Evolutionary conservation across 768 basidiomycete species (phyloP), one percentile per base, ranked within the genome.

Genomic region (Flagelloscypha sp.): DNA sequence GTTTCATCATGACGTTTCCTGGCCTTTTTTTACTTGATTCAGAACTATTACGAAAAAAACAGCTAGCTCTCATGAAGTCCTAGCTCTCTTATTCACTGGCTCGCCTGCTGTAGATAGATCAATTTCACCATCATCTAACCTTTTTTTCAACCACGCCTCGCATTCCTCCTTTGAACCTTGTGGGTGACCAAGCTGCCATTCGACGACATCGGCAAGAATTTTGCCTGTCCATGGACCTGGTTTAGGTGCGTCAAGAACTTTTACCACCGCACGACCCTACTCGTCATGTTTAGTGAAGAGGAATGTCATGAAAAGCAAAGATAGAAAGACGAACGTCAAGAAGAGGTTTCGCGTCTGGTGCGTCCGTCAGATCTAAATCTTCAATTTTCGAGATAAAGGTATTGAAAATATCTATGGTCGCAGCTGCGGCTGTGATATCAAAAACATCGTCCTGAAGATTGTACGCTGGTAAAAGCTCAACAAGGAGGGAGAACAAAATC

Each of bases 171-270:
- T 74, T 4, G 74, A 71, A 1, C 67, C 71, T 2, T 65, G 48
- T 0, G 92, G 87, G 52, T 90, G 61, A 23, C 74, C 79, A 6
- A 98, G 66, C 48, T 92, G 89, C 93, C 92, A 98, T 41, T 79
- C 73, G 13, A 88, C 50, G 17, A 97, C 68, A 30, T 66, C 70
- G n/a, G 67, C 60, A 13, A 88, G 62, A 5, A 79, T 68, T 19
- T 68, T 58, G 21, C 73, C 72, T 5, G 79, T 76, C 76, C 88
- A 80, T 2, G 76, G 70, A 2, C 90, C 90, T 2, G 79, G 70
- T 42, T 67, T 74, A 3, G 57, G 52, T 12, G 65, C 64, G 2
- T 59, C 69, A 5, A 93, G 62, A 7, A 74, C 53, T 15, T 56
- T 41, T 2, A 71, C 58, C 22, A 90, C 65, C 37, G 83, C 76